Percentiles rank a stretch among this genome's conserved stretches.
phyloP scores from a whole-genome alignment of 257 asterid species.

The Marsdenia floribunda region DNA sequence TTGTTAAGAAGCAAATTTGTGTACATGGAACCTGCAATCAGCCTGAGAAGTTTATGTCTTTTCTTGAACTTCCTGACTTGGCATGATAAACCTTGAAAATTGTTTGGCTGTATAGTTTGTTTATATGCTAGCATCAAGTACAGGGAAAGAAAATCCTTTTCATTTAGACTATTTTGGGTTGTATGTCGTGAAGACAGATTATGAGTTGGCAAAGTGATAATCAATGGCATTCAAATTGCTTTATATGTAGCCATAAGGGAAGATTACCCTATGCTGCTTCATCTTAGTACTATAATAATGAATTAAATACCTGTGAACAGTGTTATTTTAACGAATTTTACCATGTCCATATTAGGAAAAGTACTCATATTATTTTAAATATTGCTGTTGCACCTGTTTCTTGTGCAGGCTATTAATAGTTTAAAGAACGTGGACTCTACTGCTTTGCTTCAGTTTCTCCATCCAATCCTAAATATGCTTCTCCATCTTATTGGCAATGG shows the following conservation, averaged over 20 bases:
- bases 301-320: neutral
- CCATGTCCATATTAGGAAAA: neutral
- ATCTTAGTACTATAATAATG: neutral
- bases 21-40: neutral
- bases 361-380: neutral
- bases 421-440: slow-evolving; percentile 98
- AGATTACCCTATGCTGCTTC: neutral
- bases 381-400: slow-evolving; percentile 3
- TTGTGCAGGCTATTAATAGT: slow-evolving; percentile 93
- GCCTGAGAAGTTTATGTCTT: neutral
- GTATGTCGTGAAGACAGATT: neutral
- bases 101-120: neutral
- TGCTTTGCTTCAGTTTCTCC: slow-evolving; percentile 97
- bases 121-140: neutral
- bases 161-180: neutral
- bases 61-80: neutral
- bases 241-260: neutral
- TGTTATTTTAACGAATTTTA: neutral
- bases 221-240: neutral
- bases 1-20: neutral
- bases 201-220: neutral
- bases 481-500: slow-evolving; percentile 99
- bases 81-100: neutral
- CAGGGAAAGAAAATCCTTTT: neutral
- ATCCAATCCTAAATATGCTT: slow-evolving; percentile 96